phyloP scores from a whole-genome alignment of 306 rosid species.

The Canavalia ensiformis region DNA sequence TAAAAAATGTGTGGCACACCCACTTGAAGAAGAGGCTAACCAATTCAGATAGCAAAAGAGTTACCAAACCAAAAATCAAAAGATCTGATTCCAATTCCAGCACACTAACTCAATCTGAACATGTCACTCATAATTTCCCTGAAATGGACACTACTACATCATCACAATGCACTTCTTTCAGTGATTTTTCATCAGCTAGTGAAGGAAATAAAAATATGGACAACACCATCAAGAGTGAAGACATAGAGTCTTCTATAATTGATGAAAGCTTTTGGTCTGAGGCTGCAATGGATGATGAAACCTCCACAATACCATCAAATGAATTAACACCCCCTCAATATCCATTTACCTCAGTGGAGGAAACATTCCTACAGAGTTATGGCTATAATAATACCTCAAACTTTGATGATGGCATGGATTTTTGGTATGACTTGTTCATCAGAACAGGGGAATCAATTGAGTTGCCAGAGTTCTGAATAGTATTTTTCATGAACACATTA shows the following conservation, averaged over 20 bases:
- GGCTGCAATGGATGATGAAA: slow-evolving; percentile 37
- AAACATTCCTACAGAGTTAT: slow-evolving; percentile 35
- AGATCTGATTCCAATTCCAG: slow-evolving; percentile 47
- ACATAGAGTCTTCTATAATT: slow-evolving; percentile 52
- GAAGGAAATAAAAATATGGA: not conserved
- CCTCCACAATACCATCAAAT: slow-evolving; percentile 35
- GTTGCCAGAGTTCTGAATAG: slow-evolving; percentile 57
- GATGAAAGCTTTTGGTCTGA: slow-evolving; percentile 74
- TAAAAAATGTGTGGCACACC: slow-evolving; percentile 91
- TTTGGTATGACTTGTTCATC: slow-evolving; percentile 74
- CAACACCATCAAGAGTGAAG: slow-evolving; percentile 44
- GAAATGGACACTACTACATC: slow-evolving; percentile 40
- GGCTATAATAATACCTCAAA: slow-evolving; percentile 1
- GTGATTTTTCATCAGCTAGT: slow-evolving; percentile 49
- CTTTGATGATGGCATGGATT: slow-evolving; percentile 67
- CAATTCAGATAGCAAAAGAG: slow-evolving; percentile 38
- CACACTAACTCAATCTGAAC: slow-evolving; percentile 43
- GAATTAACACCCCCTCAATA: slow-evolving; percentile 37
- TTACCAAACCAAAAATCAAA: slow-evolving; percentile 36
- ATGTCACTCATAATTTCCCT: slow-evolving; percentile 31
- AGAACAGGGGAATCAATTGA: slow-evolving; percentile 63
- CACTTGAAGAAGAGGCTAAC: slow-evolving; percentile 73
- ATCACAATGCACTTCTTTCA: slow-evolving; percentile 50
- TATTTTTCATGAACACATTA: not conserved
- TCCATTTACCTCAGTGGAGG: slow-evolving; percentile 37